Base-by-base conservation (phyloP, 768 basidiomycete genomes). In the Mycena maculata region DNA sequence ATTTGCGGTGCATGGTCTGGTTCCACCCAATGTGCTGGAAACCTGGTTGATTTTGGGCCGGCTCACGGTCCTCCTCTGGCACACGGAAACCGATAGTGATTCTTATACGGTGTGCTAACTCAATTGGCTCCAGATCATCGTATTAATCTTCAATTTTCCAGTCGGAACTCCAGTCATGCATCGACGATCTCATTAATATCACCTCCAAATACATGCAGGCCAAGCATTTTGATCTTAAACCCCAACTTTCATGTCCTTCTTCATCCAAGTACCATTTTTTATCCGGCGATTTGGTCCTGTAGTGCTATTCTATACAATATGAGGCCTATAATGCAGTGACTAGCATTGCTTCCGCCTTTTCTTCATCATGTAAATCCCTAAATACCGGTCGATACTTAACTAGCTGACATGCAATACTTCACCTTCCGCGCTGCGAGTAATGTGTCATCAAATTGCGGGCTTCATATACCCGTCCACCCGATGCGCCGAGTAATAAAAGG, bases 231-330 rank as follows among this genome's bases (percentile, higher is more conserved):
- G 13, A 55, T 79, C 12, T 63, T 30, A 0, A 80, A 80, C 16
- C 60, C 72, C 0, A 60, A 60, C 36, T 50, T 50, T 36, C 59
- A 60, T 31, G 73, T 80, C 16, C 59, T 80, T 0, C 23, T 77
- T 8, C 76, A 79, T 28, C 74, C n/a, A n/a, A n/a, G n/a, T 47
- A 11, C 45, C 73, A 0, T 64, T 60, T 23, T 74, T 68, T 33
- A 77, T 79, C 28, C 22, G 60, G 2, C 57, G 52, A 0, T 79
- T 78, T 64, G 77, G 75, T 0, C 77, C 78, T 0, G 66, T 76
- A 0, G 68, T 78, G 1, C 49, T 75, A 0, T 78, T 74, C 39
- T 73, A 73, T 0, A 79, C 77, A 47, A 0, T 80, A 67, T 42
- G 74, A 80, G 36, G 74, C 76, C 0, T 77, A 73, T 48, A 71